These are phyloP conservation scores for Thinopyrum elongatum DNA, from an alignment of 176 grass and related monocot species.

Conservation along the genomic window DNA sequence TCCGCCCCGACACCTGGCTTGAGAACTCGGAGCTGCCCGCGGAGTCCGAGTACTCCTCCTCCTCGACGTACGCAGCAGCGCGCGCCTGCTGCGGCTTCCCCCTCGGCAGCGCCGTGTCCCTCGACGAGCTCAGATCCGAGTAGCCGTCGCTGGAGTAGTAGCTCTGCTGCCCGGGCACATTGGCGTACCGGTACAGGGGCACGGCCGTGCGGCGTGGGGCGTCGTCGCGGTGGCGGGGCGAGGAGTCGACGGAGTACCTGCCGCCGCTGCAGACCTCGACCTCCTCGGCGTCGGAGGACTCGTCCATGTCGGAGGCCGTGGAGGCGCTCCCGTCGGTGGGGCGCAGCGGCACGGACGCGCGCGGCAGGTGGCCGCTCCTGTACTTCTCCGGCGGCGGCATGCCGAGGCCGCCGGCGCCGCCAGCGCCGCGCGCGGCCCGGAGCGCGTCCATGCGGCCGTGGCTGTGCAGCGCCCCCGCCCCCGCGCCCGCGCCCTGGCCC, in stretches of 20 bases:
- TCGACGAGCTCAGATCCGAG: constrained; percentile 87
- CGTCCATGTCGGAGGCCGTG: constrained; percentile 86
- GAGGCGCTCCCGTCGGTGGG: constrained; percentile 47
- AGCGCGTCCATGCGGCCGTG: constrained; percentile 61
- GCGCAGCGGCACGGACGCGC: constrained; percentile 51
- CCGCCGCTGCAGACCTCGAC: constrained; percentile 61
- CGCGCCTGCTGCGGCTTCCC: constrained; percentile 44
- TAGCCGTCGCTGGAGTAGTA: constrained; percentile 93
- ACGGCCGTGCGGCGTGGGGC: constrained; percentile 9
- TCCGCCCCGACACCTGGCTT: constrained; percentile 36
- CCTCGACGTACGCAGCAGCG: constrained; percentile 46
- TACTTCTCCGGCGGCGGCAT: constrained; percentile 97
- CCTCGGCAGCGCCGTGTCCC: constrained; percentile 62
- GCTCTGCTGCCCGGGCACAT: constrained; percentile 29
- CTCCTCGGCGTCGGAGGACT: constrained; percentile 81
- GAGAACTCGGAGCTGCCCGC: constrained; percentile 80
- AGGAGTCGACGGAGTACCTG: constrained; percentile 77
- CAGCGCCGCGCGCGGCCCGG: constrained; percentile 38
- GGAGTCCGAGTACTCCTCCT: constrained; percentile 76
- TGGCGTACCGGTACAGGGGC: constrained; percentile 45
- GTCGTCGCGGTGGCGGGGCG: constrained; percentile 44
- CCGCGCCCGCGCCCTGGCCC: constrained; percentile 17
- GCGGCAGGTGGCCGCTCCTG: constrained; percentile 74
- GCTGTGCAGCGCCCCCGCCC: constrained; percentile 29
- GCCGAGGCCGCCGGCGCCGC: constrained; percentile 40